These are phyloP conservation scores for Mycena citricolor DNA, from an alignment of 1,284 basidiomycete genomes.

Conservation along the genomic window DNA sequence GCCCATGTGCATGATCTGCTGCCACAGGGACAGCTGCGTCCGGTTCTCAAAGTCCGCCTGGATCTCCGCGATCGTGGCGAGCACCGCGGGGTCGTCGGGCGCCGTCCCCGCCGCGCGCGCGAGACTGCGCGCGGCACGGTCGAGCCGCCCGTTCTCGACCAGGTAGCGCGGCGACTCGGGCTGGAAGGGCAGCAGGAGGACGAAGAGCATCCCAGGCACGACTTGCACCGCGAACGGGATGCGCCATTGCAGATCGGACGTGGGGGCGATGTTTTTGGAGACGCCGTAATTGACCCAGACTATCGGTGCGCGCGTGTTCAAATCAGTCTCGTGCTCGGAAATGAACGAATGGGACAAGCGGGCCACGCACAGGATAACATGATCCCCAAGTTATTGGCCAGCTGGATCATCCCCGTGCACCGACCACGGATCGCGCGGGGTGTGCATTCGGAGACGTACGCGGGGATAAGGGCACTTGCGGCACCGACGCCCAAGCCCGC, in stretches of 20 bases:
- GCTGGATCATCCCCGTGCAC: constrained; percentile 57
- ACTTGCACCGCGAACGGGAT: constrained; percentile 57
- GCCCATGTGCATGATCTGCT: constrained; percentile 44
- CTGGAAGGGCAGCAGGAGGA: constrained; percentile 48
- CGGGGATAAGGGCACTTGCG: constrained; percentile 55
- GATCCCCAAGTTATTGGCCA: constrained; percentile 48
- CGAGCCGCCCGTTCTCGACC: constrained; percentile 49
- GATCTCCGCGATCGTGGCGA: constrained; percentile 50
- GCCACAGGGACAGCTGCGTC: constrained; percentile 34
- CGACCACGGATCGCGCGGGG: constrained; percentile 56
- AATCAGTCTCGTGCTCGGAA: not conserved
- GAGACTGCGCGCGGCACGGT: constrained; percentile 49
- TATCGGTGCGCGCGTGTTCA: constrained; percentile 18
- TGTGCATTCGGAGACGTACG: constrained; percentile 58
- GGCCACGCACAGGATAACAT: constrained; percentile 49
- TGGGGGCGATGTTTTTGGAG: constrained; percentile 33
- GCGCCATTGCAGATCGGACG: constrained; percentile 50
- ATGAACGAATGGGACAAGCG: no score
- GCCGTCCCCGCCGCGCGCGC: constrained; percentile 45
- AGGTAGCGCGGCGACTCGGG: constrained; percentile 65
- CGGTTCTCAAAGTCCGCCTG: constrained; percentile 49
- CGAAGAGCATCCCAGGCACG: constrained; percentile 50
- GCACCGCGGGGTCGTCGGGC: constrained; percentile 40
- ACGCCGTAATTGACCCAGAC: constrained; percentile 51
- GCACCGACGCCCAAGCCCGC: constrained; percentile 51